These are phyloP conservation scores for Scheffersomyces segobiensis DNA, from an alignment of 1,139 yeast species.

Conservation along the genomic window DNA sequence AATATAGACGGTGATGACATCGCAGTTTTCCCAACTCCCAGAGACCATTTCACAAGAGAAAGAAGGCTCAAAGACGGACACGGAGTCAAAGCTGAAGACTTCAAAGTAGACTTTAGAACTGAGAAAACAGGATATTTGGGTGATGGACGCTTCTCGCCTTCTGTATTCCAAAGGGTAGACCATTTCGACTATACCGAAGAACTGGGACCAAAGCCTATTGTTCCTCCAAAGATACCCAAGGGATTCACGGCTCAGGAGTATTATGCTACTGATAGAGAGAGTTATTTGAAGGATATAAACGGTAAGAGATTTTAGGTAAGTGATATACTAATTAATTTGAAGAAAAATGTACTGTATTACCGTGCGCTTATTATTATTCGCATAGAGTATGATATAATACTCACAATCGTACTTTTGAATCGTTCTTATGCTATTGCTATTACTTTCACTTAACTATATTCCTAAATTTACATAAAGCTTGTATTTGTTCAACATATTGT, in stretches of 20 bases:
- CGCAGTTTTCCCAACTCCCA: constrained; percentile 44
- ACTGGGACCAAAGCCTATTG: constrained; percentile 39
- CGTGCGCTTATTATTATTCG: not conserved
- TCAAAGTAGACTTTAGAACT: constrained; percentile 19
- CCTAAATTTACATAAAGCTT: no score
- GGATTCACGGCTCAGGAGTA: constrained; percentile 52
- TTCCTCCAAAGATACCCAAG: constrained; percentile 57
- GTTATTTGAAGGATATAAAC: constrained; percentile 42
- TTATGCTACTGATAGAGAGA: constrained; percentile 44
- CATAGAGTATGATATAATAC: not conserved
- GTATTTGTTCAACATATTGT: no score
- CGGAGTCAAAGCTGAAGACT: constrained; percentile 18
- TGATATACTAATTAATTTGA: not conserved
- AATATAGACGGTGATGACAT: constrained; percentile 4
- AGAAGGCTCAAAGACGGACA: constrained; percentile 24
- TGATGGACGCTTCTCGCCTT: constrained; percentile 40
- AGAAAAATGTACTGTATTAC: not conserved
- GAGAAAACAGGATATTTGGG: constrained; percentile 24
- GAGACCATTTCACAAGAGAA: constrained; percentile 32
- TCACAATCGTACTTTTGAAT: not conserved
- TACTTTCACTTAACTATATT: no score
- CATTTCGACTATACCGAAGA: constrained; percentile 18
- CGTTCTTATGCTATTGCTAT: not conserved
- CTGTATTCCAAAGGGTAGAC: constrained; percentile 30
- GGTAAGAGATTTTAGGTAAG: constrained; percentile 28